A percentile compares a stretch with the other conserved stretches of the same genome.
Conservation (phyloP, 179 eudicot species). For the Spinacia oleracea region DNA sequence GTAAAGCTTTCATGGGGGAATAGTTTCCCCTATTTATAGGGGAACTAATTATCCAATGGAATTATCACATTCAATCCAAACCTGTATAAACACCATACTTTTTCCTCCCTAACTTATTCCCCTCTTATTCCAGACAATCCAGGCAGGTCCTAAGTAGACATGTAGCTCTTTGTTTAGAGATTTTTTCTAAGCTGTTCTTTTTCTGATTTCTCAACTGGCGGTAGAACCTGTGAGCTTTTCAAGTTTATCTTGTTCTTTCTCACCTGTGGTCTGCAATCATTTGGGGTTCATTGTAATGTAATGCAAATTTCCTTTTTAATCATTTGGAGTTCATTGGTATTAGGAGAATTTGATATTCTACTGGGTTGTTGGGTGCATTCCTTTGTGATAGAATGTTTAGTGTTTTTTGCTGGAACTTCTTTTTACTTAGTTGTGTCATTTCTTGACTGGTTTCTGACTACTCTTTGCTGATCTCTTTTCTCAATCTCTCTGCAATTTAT, state of each 20-base stretch:
- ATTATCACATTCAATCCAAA: too few relatives aligned
- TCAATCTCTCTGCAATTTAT: too few relatives aligned
- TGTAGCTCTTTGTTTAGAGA: neutral
- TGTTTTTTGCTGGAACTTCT: neutral
- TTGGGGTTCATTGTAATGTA: neutral
- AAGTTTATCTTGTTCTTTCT: neutral
- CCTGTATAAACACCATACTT: too few relatives aligned
- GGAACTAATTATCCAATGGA: too few relatives aligned
- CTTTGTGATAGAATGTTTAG: neutral
- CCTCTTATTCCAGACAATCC: too few relatives aligned
- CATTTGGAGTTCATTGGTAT: neutral
- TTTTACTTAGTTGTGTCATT: neutral
- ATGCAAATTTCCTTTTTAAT: neutral
- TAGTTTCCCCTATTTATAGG: too few relatives aligned
- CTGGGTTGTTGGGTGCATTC: neutral
- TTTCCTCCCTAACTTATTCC: too few relatives aligned
- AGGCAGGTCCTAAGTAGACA: too few relatives aligned
- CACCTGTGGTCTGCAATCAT: neutral
- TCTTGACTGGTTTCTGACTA: neutral
- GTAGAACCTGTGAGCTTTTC: neutral
- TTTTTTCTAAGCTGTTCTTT: too few relatives aligned
- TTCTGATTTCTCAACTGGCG: neutral
- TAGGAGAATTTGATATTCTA: neutral
- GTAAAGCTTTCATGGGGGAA: too few relatives aligned
- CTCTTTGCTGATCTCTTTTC: neutral